Conservation (phyloP, 1,139 yeast species). For the Pichia sp. region DNA sequence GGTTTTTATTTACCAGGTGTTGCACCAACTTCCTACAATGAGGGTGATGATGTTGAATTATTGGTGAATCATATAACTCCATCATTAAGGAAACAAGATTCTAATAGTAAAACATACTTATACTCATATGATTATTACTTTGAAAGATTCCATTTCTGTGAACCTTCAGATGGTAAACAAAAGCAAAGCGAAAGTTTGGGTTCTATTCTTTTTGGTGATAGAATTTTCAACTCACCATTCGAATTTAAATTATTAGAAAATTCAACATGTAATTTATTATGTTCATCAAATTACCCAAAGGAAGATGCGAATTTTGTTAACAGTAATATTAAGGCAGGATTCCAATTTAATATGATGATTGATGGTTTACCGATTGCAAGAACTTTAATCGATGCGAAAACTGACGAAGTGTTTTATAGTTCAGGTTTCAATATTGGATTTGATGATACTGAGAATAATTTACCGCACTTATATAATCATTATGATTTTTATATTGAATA, state of each 20-base stretch:
- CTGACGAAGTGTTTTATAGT: constrained; percentile 59
- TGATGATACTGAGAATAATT: constrained; percentile 45
- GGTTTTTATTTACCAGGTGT: constrained; percentile 93
- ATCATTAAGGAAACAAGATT: constrained; percentile 44
- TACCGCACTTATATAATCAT: constrained; percentile 62
- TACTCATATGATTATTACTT: constrained; percentile 84
- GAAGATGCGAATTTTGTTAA: constrained; percentile 69
- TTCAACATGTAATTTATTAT: constrained; percentile 57
- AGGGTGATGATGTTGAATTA: constrained; percentile 67
- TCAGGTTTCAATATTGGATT: constrained; percentile 78
- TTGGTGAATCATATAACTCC: constrained; percentile 90
- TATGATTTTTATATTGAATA: constrained; percentile 74
- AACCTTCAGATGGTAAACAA: constrained; percentile 59
- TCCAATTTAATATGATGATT: constrained; percentile 83
- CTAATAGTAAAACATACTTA: constrained; percentile 46
- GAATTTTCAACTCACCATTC: constrained; percentile 90
- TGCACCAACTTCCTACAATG: constrained; percentile 80
- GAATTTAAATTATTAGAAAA: constrained; percentile 71
- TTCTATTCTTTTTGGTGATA: constrained; percentile 87
- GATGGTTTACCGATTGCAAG: constrained; percentile 94
- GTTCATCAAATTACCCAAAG: constrained; percentile 53
- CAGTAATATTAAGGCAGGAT: constrained; percentile 73
- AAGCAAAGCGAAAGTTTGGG: constrained; percentile 90
- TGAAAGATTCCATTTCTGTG: constrained; percentile 76
- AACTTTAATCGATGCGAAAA: constrained; percentile 46